These are phyloP conservation scores for Botrytis squamosa DNA, from an alignment of 2,329 filamentous ascomycete species.

Conservation along the genomic window DNA sequence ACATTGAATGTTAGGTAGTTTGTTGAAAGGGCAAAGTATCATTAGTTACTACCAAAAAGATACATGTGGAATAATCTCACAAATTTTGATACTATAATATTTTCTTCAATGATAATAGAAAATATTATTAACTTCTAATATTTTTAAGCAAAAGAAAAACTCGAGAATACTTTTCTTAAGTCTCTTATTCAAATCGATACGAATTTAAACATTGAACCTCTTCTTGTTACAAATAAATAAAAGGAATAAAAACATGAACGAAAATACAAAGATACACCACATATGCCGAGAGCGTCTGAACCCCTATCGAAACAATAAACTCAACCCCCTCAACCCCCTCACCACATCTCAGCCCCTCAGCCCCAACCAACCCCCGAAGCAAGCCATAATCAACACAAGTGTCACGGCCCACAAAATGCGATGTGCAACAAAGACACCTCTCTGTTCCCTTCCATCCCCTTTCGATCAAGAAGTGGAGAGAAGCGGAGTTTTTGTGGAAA, in stretches of 20 bases:
- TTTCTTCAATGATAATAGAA: background rate
- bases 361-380: background rate
- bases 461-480: conserved; percentile 4
- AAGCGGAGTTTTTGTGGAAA: conserved; percentile 14
- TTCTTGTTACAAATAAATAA: background rate
- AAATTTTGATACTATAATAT: background rate
- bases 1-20: background rate
- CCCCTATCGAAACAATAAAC: background rate
- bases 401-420: conserved; percentile 15
- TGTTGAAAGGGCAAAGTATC: background rate
- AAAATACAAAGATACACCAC: background rate
- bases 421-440: conserved; percentile 7
- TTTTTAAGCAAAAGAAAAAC: background rate
- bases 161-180: background rate
- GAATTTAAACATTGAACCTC: background rate
- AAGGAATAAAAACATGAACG: background rate
- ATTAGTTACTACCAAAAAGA: background rate
- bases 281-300: background rate
- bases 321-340: background rate
- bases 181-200: background rate
- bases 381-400: conserved; percentile 4
- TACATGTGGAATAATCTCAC: background rate
- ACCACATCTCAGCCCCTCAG: background rate
- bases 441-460: background rate
- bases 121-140: background rate